Evolutionary conservation across 116 monocot species (phyloP).

Genomic region (Cymodocea nodosa): DNA sequence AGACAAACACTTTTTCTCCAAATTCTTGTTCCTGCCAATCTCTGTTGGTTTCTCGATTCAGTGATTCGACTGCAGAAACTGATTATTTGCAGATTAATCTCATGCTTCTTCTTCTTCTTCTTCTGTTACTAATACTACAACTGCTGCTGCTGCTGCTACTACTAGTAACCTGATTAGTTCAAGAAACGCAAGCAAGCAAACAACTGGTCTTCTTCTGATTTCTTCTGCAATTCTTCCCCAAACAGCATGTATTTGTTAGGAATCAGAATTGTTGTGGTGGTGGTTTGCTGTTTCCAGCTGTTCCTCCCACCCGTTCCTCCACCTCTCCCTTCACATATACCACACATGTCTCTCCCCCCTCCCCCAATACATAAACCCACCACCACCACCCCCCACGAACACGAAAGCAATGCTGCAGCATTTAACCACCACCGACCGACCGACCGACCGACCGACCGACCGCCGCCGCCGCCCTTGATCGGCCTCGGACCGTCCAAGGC

Average conservation of each 20-base stretch:
- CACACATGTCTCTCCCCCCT: background rate
- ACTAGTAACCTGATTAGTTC: too few species aligned
- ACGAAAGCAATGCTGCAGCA: background rate
- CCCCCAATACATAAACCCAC: background rate
- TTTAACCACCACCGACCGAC: too few species aligned
- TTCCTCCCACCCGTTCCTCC: conserved; percentile 1
- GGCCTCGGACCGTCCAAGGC: too few species aligned
- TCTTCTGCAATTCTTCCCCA: too few species aligned
- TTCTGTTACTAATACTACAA: too few species aligned
- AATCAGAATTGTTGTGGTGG: conserved; percentile 1
- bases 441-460: too few species aligned
- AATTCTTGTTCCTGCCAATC: conserved; percentile 1
- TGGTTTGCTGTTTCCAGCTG: conserved; percentile 5
- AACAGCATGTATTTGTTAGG: background rate
- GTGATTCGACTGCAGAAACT: background rate
- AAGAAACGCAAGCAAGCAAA: too few species aligned
- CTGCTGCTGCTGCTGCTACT: too few species aligned
- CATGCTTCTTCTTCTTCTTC: too few species aligned
- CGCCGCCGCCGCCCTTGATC: too few species aligned
- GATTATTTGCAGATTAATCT: background rate
- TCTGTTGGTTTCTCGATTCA: background rate
- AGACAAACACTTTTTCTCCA: background rate
- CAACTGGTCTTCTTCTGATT: too few species aligned
- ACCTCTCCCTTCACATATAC: background rate
- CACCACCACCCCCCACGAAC: background rate